Conservation (phyloP, 2,329 filamentous ascomycete genomes). For the Penicillium rolfsii region DNA sequence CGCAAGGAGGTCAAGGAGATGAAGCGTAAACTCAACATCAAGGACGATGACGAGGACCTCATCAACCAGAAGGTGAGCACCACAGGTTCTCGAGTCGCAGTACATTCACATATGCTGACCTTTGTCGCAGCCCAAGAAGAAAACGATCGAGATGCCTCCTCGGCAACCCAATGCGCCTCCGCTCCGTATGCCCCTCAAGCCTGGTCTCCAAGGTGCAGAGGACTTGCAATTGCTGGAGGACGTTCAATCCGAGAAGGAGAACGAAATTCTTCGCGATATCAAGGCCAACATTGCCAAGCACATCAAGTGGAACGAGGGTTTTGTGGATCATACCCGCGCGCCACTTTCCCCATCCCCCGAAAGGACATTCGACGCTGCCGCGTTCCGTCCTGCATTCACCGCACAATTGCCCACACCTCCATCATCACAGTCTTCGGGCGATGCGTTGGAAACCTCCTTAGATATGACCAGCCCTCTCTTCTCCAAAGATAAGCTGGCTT, state of each 20-base stretch:
- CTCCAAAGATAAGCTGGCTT: constrained; percentile 44
- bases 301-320: constrained; percentile 86
- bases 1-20: constrained; percentile 80
- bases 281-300: constrained; percentile 87
- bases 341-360: constrained; percentile 80
- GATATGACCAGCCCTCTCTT: constrained; percentile 39
- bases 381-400: constrained; percentile 70
- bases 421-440: constrained; percentile 53
- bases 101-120: constrained; percentile 45
- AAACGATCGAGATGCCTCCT: constrained; percentile 62
- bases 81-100: constrained; percentile 14
- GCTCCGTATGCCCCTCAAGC: constrained; percentile 69
- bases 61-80: constrained; percentile 84
- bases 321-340: constrained; percentile 82
- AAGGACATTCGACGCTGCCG: constrained; percentile 58
- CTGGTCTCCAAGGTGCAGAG: constrained; percentile 74
- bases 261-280: constrained; percentile 78
- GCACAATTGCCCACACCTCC: constrained; percentile 64
- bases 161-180: constrained; percentile 66
- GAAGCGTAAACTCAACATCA: constrained; percentile 86
- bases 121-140: constrained; percentile 68
- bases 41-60: constrained; percentile 89
- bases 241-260: constrained; percentile 77
- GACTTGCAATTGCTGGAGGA: constrained; percentile 79
- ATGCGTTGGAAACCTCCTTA: constrained; percentile 43